Percentiles rank a stretch among this genome's conserved stretches.
Evolutionary conservation across 768 basidiomycete genomes (phyloP).

Genomic region (Agrocybe pediades): DNA sequence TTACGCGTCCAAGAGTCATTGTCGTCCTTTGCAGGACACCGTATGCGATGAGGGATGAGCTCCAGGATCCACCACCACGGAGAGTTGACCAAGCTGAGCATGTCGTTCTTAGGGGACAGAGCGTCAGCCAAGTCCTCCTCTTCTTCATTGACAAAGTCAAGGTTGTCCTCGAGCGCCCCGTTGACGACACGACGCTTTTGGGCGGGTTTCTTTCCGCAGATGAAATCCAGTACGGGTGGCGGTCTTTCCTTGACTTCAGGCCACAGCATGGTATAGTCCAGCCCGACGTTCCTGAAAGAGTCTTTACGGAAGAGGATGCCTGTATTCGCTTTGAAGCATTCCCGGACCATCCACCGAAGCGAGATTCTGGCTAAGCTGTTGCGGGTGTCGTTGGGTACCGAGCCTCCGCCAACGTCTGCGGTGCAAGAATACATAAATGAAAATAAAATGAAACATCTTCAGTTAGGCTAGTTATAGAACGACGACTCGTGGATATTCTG

Average conservation of each 20-base stretch:
- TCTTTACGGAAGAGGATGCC: conserved; percentile 61
- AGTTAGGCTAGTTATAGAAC: neutral
- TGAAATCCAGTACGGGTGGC: neutral
- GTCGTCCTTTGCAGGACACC: conserved; percentile 25
- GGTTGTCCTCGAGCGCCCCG: no score
- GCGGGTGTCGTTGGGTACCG: conserved; percentile 38
- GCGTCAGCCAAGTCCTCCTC: conserved; percentile 53
- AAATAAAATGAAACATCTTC: neutral
- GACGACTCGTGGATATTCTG: no score
- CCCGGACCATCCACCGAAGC: conserved; percentile 71
- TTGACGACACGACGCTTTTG: no score
- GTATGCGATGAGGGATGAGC: conserved; percentile 33
- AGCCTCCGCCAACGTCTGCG: conserved; percentile 64
- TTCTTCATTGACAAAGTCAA: conserved; percentile 36
- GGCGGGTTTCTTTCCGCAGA: no score
- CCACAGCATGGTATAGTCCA: conserved; percentile 37
- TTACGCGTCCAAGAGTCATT: conserved; percentile 24
- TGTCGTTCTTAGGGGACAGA: conserved; percentile 46
- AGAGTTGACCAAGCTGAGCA: conserved; percentile 35
- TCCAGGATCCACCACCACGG: conserved; percentile 47
- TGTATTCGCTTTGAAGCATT: conserved; percentile 56
- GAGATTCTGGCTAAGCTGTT: conserved; percentile 51
- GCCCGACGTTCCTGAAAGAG: conserved; percentile 40
- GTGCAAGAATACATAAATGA: neutral
- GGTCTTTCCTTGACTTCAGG: conserved; percentile 40